These are phyloP conservation scores for Cladosporium cucumerinum DNA, from an alignment of 2,329 filamentous ascomycete species.

Conservation along the genomic window DNA sequence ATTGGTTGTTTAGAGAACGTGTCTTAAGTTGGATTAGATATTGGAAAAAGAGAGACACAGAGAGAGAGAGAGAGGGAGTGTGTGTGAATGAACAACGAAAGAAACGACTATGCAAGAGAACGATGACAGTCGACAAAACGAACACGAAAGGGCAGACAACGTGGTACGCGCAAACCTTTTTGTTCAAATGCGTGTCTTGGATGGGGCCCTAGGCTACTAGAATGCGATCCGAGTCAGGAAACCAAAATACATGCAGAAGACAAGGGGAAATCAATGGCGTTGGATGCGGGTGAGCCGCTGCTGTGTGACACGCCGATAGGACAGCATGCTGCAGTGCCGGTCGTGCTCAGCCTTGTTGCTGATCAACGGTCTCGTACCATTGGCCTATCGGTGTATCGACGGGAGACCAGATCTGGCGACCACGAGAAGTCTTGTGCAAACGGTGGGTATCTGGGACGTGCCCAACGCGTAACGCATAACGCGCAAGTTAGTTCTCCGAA, in stretches of 20 bases:
- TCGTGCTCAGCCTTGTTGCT: conserved; percentile 1
- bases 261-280: conserved; percentile 9
- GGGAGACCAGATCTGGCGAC: neutral
- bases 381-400: neutral
- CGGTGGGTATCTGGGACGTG: neutral
- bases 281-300: neutral
- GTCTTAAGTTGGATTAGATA: conserved; percentile 2
- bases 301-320: neutral
- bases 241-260: neutral
- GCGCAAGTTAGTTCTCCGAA: neutral
- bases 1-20: conserved; percentile 2
- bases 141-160: neutral
- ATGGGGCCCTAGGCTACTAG: neutral
- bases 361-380: neutral
- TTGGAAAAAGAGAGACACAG: neutral
- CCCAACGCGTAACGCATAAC: neutral
- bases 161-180: neutral
- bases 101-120: conserved; percentile 5
- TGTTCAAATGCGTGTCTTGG: neutral
- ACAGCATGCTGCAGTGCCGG: neutral
- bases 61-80: too few species aligned
- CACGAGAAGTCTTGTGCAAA: neutral
- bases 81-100: neutral
- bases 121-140: conserved; percentile 1
- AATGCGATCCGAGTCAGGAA: neutral